phyloP scores from a whole-genome alignment of 2,329 filamentous ascomycete genomes.

The Diplodia corticola region DNA sequence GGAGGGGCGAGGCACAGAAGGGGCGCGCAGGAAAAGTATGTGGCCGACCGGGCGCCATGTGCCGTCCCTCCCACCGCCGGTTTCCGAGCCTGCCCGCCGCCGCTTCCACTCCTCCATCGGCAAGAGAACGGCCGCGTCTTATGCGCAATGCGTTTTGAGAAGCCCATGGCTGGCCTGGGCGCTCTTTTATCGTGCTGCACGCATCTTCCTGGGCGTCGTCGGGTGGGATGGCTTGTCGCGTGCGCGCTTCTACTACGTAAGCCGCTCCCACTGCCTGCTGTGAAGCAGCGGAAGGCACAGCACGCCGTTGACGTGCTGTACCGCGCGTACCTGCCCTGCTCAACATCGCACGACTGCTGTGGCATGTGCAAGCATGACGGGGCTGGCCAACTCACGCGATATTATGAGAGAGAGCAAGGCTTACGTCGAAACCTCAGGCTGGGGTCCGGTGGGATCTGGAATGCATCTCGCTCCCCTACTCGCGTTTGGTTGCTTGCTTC shows the following conservation, averaged over 20 bases:
- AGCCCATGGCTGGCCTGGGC: neutral
- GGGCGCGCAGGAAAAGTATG: neutral
- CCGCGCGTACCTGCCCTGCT: neutral
- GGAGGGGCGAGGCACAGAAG: slow-evolving; percentile 5
- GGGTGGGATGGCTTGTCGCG: neutral
- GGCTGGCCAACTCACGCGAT: neutral
- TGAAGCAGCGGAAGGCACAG: neutral
- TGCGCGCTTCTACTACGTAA: neutral
- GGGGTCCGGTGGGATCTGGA: neutral
- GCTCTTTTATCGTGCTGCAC: neutral
- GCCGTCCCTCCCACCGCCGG: neutral
- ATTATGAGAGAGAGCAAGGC: neutral
- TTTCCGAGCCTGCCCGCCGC: neutral
- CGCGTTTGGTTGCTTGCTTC: neutral
- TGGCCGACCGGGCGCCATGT: neutral
- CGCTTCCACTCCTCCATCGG: neutral
- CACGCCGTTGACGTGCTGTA: neutral
- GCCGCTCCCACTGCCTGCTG: neutral
- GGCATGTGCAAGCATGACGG: neutral
- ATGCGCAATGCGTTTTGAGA: neutral
- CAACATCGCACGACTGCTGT: neutral
- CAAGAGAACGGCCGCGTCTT: slow-evolving; percentile 5
- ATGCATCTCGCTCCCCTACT: neutral
- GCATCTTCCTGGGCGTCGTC: too few species aligned
- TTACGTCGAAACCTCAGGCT: neutral